Percentiles rank a stretch among this genome's conserved stretches.
phyloP scores from a whole-genome alignment of 768 basidiomycete genomes.

The Dacryopinax spathularia region DNA sequence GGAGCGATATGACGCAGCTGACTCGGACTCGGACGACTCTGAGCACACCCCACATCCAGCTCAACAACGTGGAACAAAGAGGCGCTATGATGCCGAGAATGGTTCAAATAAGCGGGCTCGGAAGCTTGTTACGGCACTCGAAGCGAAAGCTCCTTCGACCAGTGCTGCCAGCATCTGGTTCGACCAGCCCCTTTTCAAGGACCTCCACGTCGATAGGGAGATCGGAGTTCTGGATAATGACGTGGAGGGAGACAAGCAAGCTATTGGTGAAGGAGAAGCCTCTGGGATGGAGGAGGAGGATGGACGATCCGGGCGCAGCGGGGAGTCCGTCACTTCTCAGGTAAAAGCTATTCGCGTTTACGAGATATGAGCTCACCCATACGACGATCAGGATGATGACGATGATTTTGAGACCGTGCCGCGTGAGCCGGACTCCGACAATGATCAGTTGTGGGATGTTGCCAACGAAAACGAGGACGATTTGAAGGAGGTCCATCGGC shows the following conservation, averaged over 20 bases:
- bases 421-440: constrained; percentile 41
- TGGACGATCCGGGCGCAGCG: constrained; percentile 18
- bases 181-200: constrained; percentile 73
- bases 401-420: constrained; percentile 67
- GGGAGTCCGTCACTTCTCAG: background rate
- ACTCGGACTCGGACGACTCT: constrained; percentile 32
- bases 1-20: constrained; percentile 6
- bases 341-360: background rate
- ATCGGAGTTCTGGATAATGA: constrained; percentile 21
- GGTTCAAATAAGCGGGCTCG: constrained; percentile 27
- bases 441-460: constrained; percentile 65
- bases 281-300: constrained; percentile 14
- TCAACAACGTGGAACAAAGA: constrained; percentile 6
- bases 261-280: constrained; percentile 16
- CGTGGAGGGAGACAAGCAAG: constrained; percentile 21
- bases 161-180: constrained; percentile 83
- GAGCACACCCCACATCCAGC: constrained; percentile 18
- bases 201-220: constrained; percentile 29
- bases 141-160: constrained; percentile 27
- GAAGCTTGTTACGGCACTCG: constrained; percentile 38
- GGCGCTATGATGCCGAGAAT: constrained; percentile 27
- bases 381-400: constrained; percentile 26
- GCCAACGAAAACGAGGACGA: constrained; percentile 63
- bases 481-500: constrained; percentile 45
- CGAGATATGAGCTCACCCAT: constrained; percentile 16